Evolutionary conservation across 2,329 filamentous ascomycete genomes (phyloP), one percentile per base, ranked within the genome.

Genomic region (Aspergillus fijiensis): DNA sequence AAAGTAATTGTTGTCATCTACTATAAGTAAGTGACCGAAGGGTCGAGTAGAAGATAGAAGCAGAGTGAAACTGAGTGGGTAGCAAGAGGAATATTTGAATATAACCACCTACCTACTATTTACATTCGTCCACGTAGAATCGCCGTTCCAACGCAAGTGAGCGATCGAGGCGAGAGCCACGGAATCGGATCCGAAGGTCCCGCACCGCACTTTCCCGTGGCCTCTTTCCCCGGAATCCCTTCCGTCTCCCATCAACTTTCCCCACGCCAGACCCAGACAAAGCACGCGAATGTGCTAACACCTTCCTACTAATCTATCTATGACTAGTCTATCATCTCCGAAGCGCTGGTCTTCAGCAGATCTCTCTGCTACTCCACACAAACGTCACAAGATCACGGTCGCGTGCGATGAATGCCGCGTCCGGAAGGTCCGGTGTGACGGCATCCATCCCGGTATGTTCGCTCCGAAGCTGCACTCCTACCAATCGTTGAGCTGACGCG

Each of bases 341-440:
- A 39, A 47, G 19, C 21, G 25, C 2, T 47, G 14, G 21, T 23
- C 11, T 9, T 23, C 14, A 2, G 51, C 19, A 1, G 48, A 60
- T 11, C 21, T 16, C 2, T 14, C 59, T 4, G 56, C 42, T 9
- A 55, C 47, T 5, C 60, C 48, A 10, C 39, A 45, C 9, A 67
- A 66, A 39, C 64, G 65, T 4, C 64, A 64, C 3, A 67, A 66
- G 51, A 49, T 65, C 29, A 61, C 64, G 2, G 59, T 67, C 4
- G 64, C 64, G 2, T 67, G 65, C 23, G 62, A 67, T 48, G 62
- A 66, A 57, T 67, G 64, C 31, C 64, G 62, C 6, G 49, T 49
- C 6, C 62, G 65, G 23, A 66, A 65, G 58, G 50, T 61, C 54
- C 64, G 65, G 5, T 67, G 65, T 29, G 65, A 67, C 59, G 65